Percentiles rank a stretch among this genome's conserved stretches.
Conservation (phyloP, 1,284 basidiomycete genomes). For the Sanghuangporus weigelae region DNA sequence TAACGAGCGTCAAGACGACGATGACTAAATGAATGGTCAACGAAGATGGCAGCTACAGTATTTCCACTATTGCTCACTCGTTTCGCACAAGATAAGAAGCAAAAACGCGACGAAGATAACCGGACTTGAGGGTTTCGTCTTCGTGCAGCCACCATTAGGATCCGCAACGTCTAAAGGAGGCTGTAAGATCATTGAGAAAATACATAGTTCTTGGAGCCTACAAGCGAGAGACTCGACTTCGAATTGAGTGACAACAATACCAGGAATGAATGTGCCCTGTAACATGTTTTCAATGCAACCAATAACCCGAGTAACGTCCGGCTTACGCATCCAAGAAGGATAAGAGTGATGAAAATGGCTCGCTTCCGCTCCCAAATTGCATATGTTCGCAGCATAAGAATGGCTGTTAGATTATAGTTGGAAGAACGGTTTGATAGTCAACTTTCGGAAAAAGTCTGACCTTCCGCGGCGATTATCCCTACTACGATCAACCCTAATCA, state of each 20-base stretch:
- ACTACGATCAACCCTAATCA: conserved; percentile 13
- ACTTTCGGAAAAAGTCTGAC: neutral
- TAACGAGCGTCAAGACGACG: conserved; percentile 33
- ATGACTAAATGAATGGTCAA: conserved; percentile 27
- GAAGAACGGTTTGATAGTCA: neutral
- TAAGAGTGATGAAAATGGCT: conserved; percentile 6
- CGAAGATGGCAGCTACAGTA: neutral
- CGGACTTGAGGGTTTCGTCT: conserved; percentile 23
- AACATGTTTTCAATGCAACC: conserved; percentile 35
- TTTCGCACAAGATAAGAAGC: conserved; percentile 35
- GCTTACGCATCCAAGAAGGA: conserved; percentile 7
- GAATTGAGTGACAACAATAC: conserved; percentile 28
- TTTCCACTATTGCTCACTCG: conserved; percentile 26
- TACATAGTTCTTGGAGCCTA: conserved; percentile 19
- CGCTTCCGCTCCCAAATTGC: conserved; percentile 12
- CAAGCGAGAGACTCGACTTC: conserved; percentile 33
- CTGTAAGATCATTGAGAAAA: neutral
- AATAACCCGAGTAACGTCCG: conserved; percentile 24
- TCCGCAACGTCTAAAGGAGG: neutral
- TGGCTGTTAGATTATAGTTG: neutral
- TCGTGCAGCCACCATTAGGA: conserved; percentile 3
- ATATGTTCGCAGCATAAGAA: conserved; percentile 15
- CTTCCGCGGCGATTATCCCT: conserved; percentile 13
- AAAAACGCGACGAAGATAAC: conserved; percentile 37
- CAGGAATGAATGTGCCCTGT: conserved; percentile 30